Conservation (phyloP, 2,329 filamentous ascomycete species). For the Chaetomium olivaceum region DNA sequence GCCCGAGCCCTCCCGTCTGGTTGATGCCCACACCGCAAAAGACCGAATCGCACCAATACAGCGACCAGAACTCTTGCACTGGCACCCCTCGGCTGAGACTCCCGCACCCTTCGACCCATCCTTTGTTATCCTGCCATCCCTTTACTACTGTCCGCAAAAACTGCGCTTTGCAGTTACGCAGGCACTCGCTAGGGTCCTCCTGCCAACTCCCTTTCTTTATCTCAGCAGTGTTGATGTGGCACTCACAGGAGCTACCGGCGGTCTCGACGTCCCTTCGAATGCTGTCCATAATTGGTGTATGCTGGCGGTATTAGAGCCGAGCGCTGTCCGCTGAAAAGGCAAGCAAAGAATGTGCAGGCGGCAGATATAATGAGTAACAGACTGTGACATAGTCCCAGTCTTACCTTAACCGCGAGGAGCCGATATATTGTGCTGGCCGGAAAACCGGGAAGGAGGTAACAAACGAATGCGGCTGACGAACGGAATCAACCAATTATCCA, state of each 20-base stretch:
- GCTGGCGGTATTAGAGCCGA: background rate
- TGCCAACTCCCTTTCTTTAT: conserved; percentile 30
- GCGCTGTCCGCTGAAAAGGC: background rate
- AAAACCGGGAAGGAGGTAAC: conserved; percentile 8
- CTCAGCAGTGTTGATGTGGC: conserved; percentile 29
- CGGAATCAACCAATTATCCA: background rate
- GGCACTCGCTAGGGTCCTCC: conserved; percentile 39
- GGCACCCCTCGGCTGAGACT: conserved; percentile 32
- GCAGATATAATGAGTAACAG: conserved; percentile 4
- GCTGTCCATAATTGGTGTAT: conserved; percentile 15
- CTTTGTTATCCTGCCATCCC: conserved; percentile 34
- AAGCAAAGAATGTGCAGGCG: background rate
- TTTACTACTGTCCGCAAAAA: conserved; percentile 38
- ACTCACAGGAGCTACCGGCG: conserved; percentile 21
- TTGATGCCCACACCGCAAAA: conserved; percentile 50
- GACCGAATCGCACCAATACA: conserved; percentile 56
- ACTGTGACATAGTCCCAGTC: background rate
- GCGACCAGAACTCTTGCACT: conserved; percentile 42
- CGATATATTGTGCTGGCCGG: background rate
- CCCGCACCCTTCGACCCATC: conserved; percentile 39
- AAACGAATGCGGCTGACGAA: conserved; percentile 22
- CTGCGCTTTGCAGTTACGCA: conserved; percentile 39
- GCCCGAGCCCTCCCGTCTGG: conserved; percentile 32
- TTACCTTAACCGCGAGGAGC: background rate
- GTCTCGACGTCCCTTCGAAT: background rate